A percentile compares a stretch with the other conserved stretches of the same genome.
These are phyloP conservation scores for Penicillium sp. DNA, from an alignment of 2,329 filamentous ascomycete genomes.

Conservation along the genomic window DNA sequence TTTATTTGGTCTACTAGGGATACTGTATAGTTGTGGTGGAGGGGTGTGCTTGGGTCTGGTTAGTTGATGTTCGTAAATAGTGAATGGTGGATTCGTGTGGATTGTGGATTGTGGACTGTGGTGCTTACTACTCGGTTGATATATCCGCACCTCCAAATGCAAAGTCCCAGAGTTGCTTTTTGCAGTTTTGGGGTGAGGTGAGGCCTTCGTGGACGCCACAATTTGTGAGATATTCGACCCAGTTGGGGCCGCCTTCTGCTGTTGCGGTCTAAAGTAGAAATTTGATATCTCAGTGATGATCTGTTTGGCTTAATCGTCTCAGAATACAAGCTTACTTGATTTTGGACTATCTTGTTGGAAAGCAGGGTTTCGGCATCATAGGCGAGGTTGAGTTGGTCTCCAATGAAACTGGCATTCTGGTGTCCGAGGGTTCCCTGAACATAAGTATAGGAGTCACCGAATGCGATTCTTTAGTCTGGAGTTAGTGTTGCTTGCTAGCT, in stretches of 20 bases:
- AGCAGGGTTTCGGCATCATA: constrained; percentile 48
- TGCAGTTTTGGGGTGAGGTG: constrained; percentile 45
- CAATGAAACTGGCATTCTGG: constrained; percentile 55
- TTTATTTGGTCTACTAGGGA: constrained; percentile 51
- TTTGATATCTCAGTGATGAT: background rate
- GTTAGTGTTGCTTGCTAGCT: background rate
- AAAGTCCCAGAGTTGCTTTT: constrained; percentile 55
- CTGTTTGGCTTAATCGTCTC: background rate
- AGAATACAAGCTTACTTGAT: constrained; percentile 28
- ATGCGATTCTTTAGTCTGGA: constrained; percentile 22
- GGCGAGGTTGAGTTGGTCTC: constrained; percentile 49
- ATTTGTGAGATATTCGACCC: constrained; percentile 54
- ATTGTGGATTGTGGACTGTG: background rate
- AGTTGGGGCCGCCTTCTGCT: constrained; percentile 55
- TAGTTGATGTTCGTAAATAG: background rate
- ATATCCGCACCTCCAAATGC: constrained; percentile 56
- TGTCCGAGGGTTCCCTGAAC: constrained; percentile 54
- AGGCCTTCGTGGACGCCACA: constrained; percentile 50
- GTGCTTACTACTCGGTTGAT: constrained; percentile 40
- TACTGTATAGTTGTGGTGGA: constrained; percentile 53
- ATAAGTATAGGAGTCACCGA: constrained; percentile 43
- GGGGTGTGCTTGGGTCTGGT: constrained; percentile 38
- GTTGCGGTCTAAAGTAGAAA: constrained; percentile 43
- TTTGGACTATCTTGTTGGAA: constrained; percentile 52
- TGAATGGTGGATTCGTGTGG: background rate